Evolutionary conservation across 805 yeast species (phyloP), one percentile per base, ranked within the genome.

Genomic region (Starmerella floris): DNA sequence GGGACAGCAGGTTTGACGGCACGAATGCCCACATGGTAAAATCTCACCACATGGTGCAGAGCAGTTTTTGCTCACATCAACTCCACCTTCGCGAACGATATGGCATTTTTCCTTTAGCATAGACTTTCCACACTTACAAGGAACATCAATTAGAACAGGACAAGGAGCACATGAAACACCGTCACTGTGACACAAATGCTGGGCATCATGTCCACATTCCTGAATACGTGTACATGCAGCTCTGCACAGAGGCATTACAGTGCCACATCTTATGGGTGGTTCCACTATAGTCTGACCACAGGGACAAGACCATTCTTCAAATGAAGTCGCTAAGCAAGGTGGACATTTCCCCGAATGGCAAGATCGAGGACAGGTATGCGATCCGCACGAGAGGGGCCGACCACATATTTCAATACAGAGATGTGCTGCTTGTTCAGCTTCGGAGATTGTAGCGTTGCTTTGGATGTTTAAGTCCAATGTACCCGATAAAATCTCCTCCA

Each of bases 61-160:
- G 39, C 46, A 42, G n/a, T 30, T 23, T 23, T 13, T 31, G n/a
- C 2, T 19, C 2, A 8, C 16, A 23, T 20, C 22, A 2, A 6
- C 23, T 15, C 32, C n/a, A 4, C 22, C 23, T 23, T 20, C 25
- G 19, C 19, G 30, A 23, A 22, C 16, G 13, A 8, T 34, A 6
- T 34, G 34, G 23, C 49, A 44, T 9, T 28, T 41, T 1, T 39
- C 35, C 3, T 17, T 2, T 2, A 42, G 25, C 4, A 16, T 30
- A 2, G 40, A 36, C 48, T 70, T 64, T 2, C 82, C 82, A 65
- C 91, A 81, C 49, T 70, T 66, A 56, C 91, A 81, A 19, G 48
- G 45, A 46, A 70, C 73, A 20, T 65, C 60, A 1, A 77, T 76
- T 3, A 72, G 21, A 3, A 22, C 25, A 4, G 36, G 27, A 40